Evolutionary conservation across 345 rosid genomes (phyloP).

Genomic region (Heritiera fomes): DNA sequence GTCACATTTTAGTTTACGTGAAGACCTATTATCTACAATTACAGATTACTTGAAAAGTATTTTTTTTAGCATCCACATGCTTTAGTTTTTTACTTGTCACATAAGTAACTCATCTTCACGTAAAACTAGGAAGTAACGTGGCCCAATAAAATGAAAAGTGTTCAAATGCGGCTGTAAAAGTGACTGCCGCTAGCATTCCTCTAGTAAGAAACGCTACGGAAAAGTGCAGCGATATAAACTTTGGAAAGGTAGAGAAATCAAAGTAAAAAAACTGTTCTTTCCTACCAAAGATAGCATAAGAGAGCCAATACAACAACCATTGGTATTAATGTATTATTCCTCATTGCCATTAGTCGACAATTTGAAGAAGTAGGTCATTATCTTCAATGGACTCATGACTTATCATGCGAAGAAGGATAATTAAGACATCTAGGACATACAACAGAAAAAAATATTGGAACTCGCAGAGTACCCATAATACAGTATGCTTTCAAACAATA

Average conservation of each 20-base stretch:
- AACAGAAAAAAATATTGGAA: neutral
- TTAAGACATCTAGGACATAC: neutral
- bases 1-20: no score
- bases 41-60: no score
- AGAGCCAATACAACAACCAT: neutral
- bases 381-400: neutral
- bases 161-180: no score
- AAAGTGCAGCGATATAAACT: neutral
- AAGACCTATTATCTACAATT: no score
- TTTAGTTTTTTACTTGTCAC: no score
- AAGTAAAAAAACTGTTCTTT: neutral
- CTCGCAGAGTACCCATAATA: neutral
- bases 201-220: neutral
- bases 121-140: no score
- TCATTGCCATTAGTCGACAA: neutral
- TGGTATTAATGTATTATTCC: neutral
- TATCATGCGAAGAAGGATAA: neutral
- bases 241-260: neutral
- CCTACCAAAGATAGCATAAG: neutral
- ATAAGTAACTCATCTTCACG: no score
- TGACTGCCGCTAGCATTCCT: no score
- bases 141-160: no score
- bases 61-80: no score
- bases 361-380: neutral
- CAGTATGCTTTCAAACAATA: neutral